Evolutionary conservation across 371 early-diverging fungal genomes (phyloP).

Genomic region (Coemansia sp.): DNA sequence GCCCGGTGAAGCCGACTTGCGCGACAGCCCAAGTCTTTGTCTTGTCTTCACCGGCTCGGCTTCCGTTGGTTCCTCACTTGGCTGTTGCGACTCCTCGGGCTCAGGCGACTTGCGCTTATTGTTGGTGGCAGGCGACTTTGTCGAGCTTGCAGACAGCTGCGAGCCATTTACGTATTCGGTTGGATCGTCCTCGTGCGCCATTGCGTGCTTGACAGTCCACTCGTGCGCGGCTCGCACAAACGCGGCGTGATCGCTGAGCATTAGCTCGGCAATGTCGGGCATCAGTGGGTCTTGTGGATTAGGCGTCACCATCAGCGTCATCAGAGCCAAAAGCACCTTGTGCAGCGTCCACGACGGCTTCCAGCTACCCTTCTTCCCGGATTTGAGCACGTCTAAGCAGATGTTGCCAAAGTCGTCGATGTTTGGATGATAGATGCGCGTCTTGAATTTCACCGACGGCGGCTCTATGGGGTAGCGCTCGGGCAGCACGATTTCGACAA

Average conservation of each 20-base stretch:
- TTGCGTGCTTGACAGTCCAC: conserved; percentile 36
- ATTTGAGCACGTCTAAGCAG: conserved; percentile 91
- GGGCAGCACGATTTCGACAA: conserved; percentile 33
- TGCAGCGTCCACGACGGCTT: conserved; percentile 39
- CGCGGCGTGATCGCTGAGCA: conserved; percentile 20
- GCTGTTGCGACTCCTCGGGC: background rate
- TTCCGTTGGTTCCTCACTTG: too few species aligned
- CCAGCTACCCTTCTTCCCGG: conserved; percentile 43
- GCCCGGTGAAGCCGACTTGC: conserved; percentile 19
- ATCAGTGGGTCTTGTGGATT: conserved; percentile 48
- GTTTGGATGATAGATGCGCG: conserved; percentile 97
- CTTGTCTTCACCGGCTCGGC: background rate
- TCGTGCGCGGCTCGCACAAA: conserved; percentile 24
- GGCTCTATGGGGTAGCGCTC: conserved; percentile 39
- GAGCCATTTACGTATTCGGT: conserved; percentile 10
- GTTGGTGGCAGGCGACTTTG: background rate
- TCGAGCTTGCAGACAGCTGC: background rate
- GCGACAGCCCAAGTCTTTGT: conserved; percentile 21
- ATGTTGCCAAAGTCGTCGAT: conserved; percentile 97
- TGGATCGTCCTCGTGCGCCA: conserved; percentile 14
- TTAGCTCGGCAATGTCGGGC: conserved; percentile 43
- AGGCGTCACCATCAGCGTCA: conserved; percentile 33
- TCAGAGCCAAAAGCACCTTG: conserved; percentile 37
- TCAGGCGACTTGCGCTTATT: background rate
- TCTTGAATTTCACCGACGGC: conserved; percentile 40